Conservation (phyloP, 192 early-diverging fungal species). For the Coemansia reversa region DNA sequence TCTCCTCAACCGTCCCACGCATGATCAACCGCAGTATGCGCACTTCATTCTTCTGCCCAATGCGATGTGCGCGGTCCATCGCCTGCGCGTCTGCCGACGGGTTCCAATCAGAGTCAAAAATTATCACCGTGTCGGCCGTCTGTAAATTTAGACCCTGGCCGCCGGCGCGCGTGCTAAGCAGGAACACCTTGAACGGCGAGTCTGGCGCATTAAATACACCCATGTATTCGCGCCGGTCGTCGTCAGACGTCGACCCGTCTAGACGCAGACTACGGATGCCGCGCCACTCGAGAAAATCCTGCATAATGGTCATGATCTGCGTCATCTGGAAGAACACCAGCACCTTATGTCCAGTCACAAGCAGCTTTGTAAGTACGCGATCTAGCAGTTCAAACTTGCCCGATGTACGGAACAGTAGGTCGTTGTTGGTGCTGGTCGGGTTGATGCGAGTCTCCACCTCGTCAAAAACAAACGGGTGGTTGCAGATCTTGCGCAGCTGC, state of each 20-base stretch:
- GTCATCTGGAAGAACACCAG: slow-evolving; percentile 85
- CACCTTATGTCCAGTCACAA: slow-evolving; percentile 73
- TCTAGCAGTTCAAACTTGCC: slow-evolving; percentile 99
- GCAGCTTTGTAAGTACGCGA: slow-evolving; percentile 89
- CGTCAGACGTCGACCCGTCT: slow-evolving; percentile 89
- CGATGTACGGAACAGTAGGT: slow-evolving; percentile 74
- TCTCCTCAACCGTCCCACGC: slow-evolving; percentile 89
- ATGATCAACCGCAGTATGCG: slow-evolving; percentile 92
- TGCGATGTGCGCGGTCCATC: slow-evolving; percentile 99
- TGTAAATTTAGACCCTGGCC: slow-evolving; percentile 96
- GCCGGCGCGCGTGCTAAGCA: slow-evolving; percentile 94
- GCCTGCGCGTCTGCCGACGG: slow-evolving; percentile 98
- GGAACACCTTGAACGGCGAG: slow-evolving; percentile 81
- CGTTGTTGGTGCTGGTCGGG: slow-evolving; percentile 67
- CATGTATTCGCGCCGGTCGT: slow-evolving; percentile 79
- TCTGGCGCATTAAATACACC: slow-evolving; percentile 80
- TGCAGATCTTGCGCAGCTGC: slow-evolving; percentile 98
- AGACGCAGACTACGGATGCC: slow-evolving; percentile 76
- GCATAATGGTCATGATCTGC: slow-evolving; percentile 95
- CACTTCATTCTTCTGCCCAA: slow-evolving; percentile 98
- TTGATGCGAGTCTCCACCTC: slow-evolving; percentile 87
- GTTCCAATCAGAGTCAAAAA: slow-evolving; percentile 99
- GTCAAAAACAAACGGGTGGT: slow-evolving; percentile 97
- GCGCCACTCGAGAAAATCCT: slow-evolving; percentile 84
- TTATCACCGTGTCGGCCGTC: slow-evolving; percentile 96